Conservation (phyloP, 2,329 filamentous ascomycete species). For the Ceratocystis huliohia region DNA sequence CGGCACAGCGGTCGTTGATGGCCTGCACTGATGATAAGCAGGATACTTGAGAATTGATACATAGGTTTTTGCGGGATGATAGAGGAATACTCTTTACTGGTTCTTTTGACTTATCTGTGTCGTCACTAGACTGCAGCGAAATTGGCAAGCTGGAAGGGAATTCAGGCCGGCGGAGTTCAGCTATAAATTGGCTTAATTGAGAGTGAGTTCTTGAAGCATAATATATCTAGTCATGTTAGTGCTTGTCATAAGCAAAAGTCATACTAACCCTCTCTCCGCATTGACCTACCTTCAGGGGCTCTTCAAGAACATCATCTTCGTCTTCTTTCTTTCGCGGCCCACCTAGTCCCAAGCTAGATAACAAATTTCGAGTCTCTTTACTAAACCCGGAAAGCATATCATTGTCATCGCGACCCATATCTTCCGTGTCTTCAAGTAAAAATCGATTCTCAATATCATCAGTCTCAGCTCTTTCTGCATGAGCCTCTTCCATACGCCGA, state of each 20-base stretch:
- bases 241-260: conserved; percentile 14
- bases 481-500: conserved; percentile 32
- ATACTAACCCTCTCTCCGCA: background rate
- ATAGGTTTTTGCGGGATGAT: conserved; percentile 75
- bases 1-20: conserved; percentile 87
- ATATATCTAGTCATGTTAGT: conserved; percentile 48
- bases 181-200: conserved; percentile 76
- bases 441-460: conserved; percentile 56
- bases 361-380: conserved; percentile 59
- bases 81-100: conserved; percentile 67
- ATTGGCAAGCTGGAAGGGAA: conserved; percentile 58
- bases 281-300: conserved; percentile 51
- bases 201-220: conserved; percentile 91
- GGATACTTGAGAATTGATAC: conserved; percentile 75
- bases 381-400: conserved; percentile 48
- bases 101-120: conserved; percentile 22
- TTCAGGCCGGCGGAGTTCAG: conserved; percentile 64
- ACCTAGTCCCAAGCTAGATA: conserved; percentile 51
- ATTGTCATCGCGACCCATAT: conserved; percentile 29
- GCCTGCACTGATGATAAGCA: conserved; percentile 58
- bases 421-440: conserved; percentile 57
- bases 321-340: conserved; percentile 28
- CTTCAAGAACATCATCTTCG: conserved; percentile 38
- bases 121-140: conserved; percentile 25
- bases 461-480: conserved; percentile 17